Base-by-base conservation (phyloP, 768 basidiomycete species). In the Leccinum obscurum region DNA sequence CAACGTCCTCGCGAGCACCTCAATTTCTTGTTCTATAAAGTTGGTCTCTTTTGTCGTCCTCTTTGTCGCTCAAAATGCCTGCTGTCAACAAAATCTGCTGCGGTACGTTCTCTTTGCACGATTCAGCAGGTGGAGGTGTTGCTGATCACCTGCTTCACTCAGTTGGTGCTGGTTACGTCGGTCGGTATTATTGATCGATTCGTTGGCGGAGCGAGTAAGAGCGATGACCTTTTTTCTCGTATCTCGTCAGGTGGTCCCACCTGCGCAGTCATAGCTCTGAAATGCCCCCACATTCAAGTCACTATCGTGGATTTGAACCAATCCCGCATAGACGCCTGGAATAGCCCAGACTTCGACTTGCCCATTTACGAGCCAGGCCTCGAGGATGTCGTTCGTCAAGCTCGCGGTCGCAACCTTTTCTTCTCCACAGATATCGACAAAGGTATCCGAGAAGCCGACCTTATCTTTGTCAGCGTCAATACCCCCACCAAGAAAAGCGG, bases 321-420 rank as follows among this genome's bases (percentile, higher is more conserved):
- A 73, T 81, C 88, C 60, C 90, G 97, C 62, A 86, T 99, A 76
- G 92, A 93, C 73, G 96, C 95, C 17, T 99, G 97, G 97, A 99
- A 99, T 79, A 88, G 85, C 72, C 75, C 85, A 53, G 84, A 93
- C 73, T 95, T 85, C 75, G 76, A 81, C 37, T 80, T 99, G 20
- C 97, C 97, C 54, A 99, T 99, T 75, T 99, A 97, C 75, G 97
- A 99, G 74, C 97, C 97, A 6, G 96, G 97, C 52, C 86, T 99
- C 10, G 93, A 86, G 61, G 93, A 89, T 34, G 93, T 98, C 65
- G 92, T 99, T 66, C 87, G 88, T 70, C 74, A 84, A 67, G 88
- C 92, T 41, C 87, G 97, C 52, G 96, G 94, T 30, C 88, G 88
- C 76, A 99, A 99, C 78, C 86, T 99, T 64, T 97, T 97, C 80